Evolutionary conservation across 202 grass and related monocot species (phyloP).

Genomic region (Musa balbisiana): DNA sequence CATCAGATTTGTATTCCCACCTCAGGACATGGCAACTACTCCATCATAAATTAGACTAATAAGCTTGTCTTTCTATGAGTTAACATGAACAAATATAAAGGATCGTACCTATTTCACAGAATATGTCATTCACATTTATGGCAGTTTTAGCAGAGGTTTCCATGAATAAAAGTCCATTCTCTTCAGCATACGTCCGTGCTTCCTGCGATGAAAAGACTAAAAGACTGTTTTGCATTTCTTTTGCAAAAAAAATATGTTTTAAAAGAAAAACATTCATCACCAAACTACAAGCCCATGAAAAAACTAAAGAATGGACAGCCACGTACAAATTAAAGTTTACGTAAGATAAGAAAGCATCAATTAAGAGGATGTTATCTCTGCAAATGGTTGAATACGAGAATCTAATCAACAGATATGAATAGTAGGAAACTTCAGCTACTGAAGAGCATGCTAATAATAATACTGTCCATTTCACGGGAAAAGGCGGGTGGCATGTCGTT

Average conservation of each 20-base stretch:
- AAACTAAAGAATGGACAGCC: not conserved
- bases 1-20: not conserved
- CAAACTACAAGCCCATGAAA: not conserved
- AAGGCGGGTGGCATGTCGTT: not conserved
- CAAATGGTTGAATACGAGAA: not conserved
- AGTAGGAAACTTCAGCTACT: not conserved
- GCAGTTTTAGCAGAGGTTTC: slow-evolving; percentile 6
- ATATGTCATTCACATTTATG: slow-evolving; percentile 1
- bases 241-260: not conserved
- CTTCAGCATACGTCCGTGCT: not conserved
- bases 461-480: not conserved
- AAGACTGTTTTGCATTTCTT: not conserved
- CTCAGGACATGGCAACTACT: not conserved
- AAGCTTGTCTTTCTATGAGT: not conserved
- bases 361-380: not conserved
- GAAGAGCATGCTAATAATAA: not conserved
- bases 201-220: not conserved
- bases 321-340: not conserved
- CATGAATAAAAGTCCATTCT: slow-evolving; percentile 7
- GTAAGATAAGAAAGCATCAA: not conserved
- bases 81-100: not conserved
- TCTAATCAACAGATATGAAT: not conserved
- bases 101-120: not conserved
- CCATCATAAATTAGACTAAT: not conserved
- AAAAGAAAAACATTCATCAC: not conserved